Evolutionary conservation across 176 grass and related monocot species (phyloP), one percentile per base, ranked within the genome.

Genomic region (Carex littledalei): DNA sequence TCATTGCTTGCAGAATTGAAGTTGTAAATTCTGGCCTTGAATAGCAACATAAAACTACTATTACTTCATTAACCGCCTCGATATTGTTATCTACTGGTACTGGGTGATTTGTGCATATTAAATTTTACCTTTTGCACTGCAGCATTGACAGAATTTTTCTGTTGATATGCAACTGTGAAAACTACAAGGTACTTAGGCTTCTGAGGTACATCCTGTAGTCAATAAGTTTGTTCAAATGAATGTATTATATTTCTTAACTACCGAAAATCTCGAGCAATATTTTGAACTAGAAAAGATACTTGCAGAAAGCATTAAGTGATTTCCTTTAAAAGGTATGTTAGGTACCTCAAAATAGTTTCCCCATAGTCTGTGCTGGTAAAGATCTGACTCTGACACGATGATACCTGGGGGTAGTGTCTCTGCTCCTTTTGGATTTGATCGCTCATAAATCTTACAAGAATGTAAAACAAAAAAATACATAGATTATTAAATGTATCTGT

Each of bases 141-240:
- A 75, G 83, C 91, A 43, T 97, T 88, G 86, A 97, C 94, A 88
- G 87, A 90, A 2, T 90, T 86, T 90, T 97, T 97, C 90, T 97
- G 94, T 39, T 89, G 74, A 90, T 94, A 89, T 82, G 91, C 89
- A 85, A 94, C 94, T 68, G 94, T 97, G 69, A 97, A 97, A 63
- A 92, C 92, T 84, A 90, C 94, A 90, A 94, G 94, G 87, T 97
- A 97, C 84, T 90, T 97, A 1, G 86, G 88, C 86, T 87, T 93
- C 61, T 89, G 84, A 9, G 85, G 87, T 75, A 94, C 83, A 18
- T 97, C 94, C 94, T 97, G 91, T 3, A 9, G 84, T 89, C 84
- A 7, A 81, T 85, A 78, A 84, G 47, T 8, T 81, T 74, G 85
- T 76, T 81, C 85, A 47, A 72, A 72, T 8, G 8, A 29, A 70